These are phyloP conservation scores for Hibiscus trionum DNA, from an alignment of 345 rosid genomes.

Conservation along the genomic window DNA sequence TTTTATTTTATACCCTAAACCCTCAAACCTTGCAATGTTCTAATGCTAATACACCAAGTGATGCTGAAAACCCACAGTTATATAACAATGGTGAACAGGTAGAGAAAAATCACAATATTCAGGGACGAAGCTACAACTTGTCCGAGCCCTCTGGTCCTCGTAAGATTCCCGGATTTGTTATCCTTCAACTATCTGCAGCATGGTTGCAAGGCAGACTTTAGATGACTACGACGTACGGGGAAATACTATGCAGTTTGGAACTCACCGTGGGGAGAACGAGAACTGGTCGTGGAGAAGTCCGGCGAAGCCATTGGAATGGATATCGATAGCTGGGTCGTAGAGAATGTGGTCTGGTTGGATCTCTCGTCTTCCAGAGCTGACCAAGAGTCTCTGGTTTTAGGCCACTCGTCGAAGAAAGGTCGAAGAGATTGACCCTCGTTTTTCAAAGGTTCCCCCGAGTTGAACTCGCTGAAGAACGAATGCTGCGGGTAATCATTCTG, in stretches of 20 bases:
- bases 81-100: background rate
- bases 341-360: slow-evolving; percentile 34
- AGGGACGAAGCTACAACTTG: background rate
- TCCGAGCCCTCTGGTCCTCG: background rate
- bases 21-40: slow-evolving; percentile 10
- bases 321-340: slow-evolving; percentile 49
- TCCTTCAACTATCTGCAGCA: slow-evolving; percentile 26
- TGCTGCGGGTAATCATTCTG: slow-evolving; percentile 31
- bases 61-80: background rate
- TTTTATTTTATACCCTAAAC: slow-evolving; percentile 12
- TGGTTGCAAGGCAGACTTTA: background rate
- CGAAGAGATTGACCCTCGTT: slow-evolving; percentile 45
- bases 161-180: background rate
- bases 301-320: slow-evolving; percentile 45
- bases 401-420: slow-evolving; percentile 55
- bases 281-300: slow-evolving; percentile 32
- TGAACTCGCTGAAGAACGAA: slow-evolving; percentile 24
- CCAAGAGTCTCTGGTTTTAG: slow-evolving; percentile 37
- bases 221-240: background rate
- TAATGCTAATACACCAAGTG: background rate
- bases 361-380: slow-evolving; percentile 36
- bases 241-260: background rate
- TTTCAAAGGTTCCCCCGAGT: slow-evolving; percentile 21
- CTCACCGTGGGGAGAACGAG: slow-evolving; percentile 39
- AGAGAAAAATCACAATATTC: background rate